Evolutionary conservation across 257 asterid genomes (phyloP).

Genomic region (Coffea eugenioides): DNA sequence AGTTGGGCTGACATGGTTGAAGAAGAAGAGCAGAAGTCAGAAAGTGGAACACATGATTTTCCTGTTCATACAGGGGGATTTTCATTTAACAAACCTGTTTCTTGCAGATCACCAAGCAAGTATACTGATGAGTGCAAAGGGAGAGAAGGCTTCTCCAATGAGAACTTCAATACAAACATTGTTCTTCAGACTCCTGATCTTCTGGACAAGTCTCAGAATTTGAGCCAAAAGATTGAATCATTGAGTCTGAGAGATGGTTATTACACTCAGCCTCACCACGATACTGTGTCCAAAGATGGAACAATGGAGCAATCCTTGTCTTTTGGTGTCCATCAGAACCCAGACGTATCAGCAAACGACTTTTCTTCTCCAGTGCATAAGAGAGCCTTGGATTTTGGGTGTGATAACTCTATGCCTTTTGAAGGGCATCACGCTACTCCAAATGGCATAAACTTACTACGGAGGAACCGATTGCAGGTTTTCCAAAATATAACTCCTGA

Average conservation of each 20-base stretch:
- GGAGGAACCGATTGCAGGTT: constrained; percentile 53
- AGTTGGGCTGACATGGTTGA: constrained; percentile 92
- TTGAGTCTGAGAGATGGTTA: constrained; percentile 47
- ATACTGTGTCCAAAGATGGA: constrained; percentile 7
- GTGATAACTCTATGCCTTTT: constrained; percentile 13
- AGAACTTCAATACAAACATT: constrained; percentile 47
- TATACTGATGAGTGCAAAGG: constrained; percentile 11
- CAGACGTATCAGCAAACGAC: not conserved
- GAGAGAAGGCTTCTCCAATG: constrained; percentile 34
- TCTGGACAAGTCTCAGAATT: constrained; percentile 25
- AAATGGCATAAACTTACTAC: constrained; percentile 13
- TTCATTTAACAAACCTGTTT: not conserved
- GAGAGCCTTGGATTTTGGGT: constrained; percentile 35
- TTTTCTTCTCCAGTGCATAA: constrained; percentile 28
- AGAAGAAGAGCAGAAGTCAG: constrained; percentile 46
- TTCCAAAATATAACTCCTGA: constrained; percentile 51
- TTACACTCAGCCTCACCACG: constrained; percentile 58
- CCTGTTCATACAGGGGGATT: not conserved
- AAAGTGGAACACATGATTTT: constrained; percentile 17
- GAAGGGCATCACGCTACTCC: constrained; percentile 12
- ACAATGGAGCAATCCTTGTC: constrained; percentile 39
- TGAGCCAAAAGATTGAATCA: constrained; percentile 26
- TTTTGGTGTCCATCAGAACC: constrained; percentile 30
- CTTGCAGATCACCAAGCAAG: constrained; percentile 22
- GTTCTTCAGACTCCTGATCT: constrained; percentile 33